Evolutionary conservation across 192 early-diverging fungal genomes (phyloP).

Genomic region (Coemansia pectinata): DNA sequence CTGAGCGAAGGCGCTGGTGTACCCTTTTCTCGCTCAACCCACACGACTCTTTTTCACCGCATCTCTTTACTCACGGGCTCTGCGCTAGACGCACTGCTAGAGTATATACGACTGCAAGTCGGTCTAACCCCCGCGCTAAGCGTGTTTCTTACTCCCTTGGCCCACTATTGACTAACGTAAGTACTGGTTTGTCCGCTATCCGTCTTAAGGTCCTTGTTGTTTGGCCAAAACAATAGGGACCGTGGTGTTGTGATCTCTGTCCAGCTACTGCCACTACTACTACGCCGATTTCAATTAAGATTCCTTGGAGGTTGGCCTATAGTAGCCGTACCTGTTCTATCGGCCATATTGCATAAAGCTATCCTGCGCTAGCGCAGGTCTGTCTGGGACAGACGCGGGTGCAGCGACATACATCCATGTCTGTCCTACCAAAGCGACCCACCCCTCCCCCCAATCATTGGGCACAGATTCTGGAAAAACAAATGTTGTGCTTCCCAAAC

Average conservation of each 20-base stretch:
- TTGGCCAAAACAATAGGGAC: not conserved
- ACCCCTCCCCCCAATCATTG: not conserved
- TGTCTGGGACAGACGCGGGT: not conserved
- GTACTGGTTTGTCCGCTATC: not conserved
- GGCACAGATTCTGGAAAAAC: not conserved
- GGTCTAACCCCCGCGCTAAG: not conserved
- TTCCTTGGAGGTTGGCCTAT: not conserved
- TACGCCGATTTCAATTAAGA: not conserved
- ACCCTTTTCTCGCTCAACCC: not conserved
- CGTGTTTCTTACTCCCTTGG: not conserved
- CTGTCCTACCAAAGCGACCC: not conserved
- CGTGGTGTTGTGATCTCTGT: not conserved
- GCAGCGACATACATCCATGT: not conserved
- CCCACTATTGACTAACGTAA: slow-evolving; percentile 12
- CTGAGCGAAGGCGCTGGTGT: not conserved
- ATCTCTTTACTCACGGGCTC: not conserved
- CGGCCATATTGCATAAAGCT: too few relatives aligned
- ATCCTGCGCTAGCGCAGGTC: not conserved
- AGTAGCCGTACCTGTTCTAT: not conserved
- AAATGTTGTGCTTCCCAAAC: slow-evolving; percentile 9
- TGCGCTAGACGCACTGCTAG: slow-evolving; percentile 1
- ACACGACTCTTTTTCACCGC: not conserved
- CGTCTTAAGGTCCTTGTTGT: not conserved
- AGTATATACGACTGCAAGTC: not conserved
- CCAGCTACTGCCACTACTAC: not conserved